phyloP scores from a whole-genome alignment of 2,329 filamentous ascomycete genomes.

The Rugonectria rugulosa region DNA sequence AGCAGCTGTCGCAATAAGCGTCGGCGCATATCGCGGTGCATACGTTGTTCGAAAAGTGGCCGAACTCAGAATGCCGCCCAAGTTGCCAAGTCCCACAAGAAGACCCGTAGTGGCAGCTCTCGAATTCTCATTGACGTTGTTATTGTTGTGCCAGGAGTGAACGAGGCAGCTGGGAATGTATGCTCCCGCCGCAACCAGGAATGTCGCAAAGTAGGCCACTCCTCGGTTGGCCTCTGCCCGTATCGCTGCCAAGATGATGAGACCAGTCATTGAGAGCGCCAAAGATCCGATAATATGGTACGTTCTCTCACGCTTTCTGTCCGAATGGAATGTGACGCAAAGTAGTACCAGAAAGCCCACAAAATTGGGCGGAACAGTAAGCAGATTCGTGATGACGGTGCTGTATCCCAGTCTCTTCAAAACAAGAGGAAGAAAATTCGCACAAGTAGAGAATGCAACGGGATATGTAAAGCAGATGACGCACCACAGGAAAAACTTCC shows the following conservation, averaged over 20 bases:
- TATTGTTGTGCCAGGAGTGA: slow-evolving; percentile 61
- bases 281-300: slow-evolving; percentile 51
- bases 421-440: slow-evolving; percentile 56
- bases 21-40: slow-evolving; percentile 57
- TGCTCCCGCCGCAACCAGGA: slow-evolving; percentile 53
- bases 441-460: slow-evolving; percentile 49
- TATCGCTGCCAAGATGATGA: slow-evolving; percentile 53
- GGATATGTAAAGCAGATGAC: slow-evolving; percentile 57
- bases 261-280: slow-evolving; percentile 49
- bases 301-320: slow-evolving; percentile 53
- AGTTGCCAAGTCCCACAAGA: slow-evolving; percentile 56
- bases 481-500: slow-evolving; percentile 51
- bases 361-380: slow-evolving; percentile 57
- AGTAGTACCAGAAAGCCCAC: slow-evolving; percentile 56
- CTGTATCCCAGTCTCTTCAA: slow-evolving; percentile 53
- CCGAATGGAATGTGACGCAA: slow-evolving; percentile 51
- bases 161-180: slow-evolving; percentile 58
- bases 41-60: slow-evolving; percentile 56
- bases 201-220: slow-evolving; percentile 59
- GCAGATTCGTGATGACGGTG: slow-evolving; percentile 55
- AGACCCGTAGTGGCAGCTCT: slow-evolving; percentile 57
- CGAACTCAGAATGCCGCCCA: slow-evolving; percentile 54
- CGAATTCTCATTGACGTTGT: slow-evolving; percentile 56
- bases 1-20: slow-evolving; percentile 52
- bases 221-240: slow-evolving; percentile 50